Base-by-base conservation (phyloP, 1,284 basidiomycete species). In the Sanghuangporus sanghuang region DNA sequence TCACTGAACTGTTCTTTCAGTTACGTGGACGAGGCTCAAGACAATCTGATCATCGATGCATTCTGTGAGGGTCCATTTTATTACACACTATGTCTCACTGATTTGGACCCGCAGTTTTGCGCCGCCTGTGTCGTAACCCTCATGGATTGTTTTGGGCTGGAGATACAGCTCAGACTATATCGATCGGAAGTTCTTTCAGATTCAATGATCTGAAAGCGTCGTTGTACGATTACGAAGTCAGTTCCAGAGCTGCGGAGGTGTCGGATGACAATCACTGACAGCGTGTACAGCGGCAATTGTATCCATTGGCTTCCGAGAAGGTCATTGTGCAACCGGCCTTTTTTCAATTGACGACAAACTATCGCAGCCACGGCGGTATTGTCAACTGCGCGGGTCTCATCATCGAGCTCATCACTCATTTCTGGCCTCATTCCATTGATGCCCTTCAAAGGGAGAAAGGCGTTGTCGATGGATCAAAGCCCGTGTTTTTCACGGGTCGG, bases 81-180 rank as follows among this genome's bases (percentile, higher is more conserved):
- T 49, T 11, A 14, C 8, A 18, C 1, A 32, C 6, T 27, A n/a
- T 14, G 27, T 18, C n/a, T 18, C 55, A 46, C 55, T 48, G 21
- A 39, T 6, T 11, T 54, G 8, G 9, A 21, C 53, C 8, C 53
- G 23, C 23, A 90, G 89, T 92, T 1, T 71, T 92, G 50, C 76
- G 87, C 11, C 75, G 73, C 0, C 69, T 90, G 2, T 90, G 87
- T 68, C 73, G 72, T 11, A 90, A 91, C 68, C 79, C 83, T 0
- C 75, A 86, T 58, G 89, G 90, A 0, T 73, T 89, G 23, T 90
- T 90, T 69, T 92, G 86, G 86, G 89, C 89, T 0, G 90, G 89
- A 0, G 89, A 92, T 69, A 92, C 90, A 0, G 89, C 89, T 0
- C 89, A 92, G 68, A 88, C 89, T 0, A 91, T 92, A 18, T 85